phyloP scores from a whole-genome alignment of 2,329 filamentous ascomycete species.

The Pezicula rhizophila region DNA sequence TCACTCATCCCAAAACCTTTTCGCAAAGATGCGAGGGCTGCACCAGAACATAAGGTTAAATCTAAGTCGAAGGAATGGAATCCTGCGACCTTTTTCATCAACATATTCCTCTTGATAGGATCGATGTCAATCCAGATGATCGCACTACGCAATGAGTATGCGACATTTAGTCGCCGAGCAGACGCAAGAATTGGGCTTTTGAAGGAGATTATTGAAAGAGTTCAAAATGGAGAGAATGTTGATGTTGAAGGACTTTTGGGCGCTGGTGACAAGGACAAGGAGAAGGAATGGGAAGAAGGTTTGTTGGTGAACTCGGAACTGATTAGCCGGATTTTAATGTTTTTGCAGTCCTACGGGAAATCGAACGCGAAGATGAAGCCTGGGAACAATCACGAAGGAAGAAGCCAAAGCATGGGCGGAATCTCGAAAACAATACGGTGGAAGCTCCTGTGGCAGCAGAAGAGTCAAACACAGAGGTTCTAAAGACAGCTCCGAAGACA shows the following conservation, averaged over 20 bases:
- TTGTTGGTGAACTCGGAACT: slow-evolving; percentile 24
- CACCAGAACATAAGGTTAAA: slow-evolving; percentile 27
- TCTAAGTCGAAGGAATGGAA: slow-evolving; percentile 63
- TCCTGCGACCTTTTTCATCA: slow-evolving; percentile 74
- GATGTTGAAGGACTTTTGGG: slow-evolving; percentile 81
- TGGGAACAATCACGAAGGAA: slow-evolving; percentile 27
- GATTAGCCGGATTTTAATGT: background rate
- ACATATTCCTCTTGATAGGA: slow-evolving; percentile 80
- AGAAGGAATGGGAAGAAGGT: slow-evolving; percentile 87
- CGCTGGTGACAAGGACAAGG: slow-evolving; percentile 66
- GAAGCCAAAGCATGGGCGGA: slow-evolving; percentile 17
- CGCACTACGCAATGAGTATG: slow-evolving; percentile 67
- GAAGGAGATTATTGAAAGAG: slow-evolving; percentile 65
- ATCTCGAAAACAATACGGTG: slow-evolving; percentile 1
- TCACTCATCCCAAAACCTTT: slow-evolving; percentile 64
- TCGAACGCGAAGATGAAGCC: slow-evolving; percentile 56
- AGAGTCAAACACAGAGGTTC: slow-evolving; percentile 1
- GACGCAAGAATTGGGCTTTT: slow-evolving; percentile 74
- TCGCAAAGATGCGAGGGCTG: slow-evolving; percentile 37
- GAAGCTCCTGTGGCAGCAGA: slow-evolving; percentile 1
- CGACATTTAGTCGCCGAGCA: slow-evolving; percentile 66
- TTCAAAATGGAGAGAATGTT: slow-evolving; percentile 68
- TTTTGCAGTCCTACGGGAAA: slow-evolving; percentile 53
- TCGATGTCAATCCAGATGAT: slow-evolving; percentile 96
- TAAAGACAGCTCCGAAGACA: slow-evolving; percentile 12